Base-by-base conservation (phyloP, 176 grass and related monocot genomes). In the Avena atlantica region DNA sequence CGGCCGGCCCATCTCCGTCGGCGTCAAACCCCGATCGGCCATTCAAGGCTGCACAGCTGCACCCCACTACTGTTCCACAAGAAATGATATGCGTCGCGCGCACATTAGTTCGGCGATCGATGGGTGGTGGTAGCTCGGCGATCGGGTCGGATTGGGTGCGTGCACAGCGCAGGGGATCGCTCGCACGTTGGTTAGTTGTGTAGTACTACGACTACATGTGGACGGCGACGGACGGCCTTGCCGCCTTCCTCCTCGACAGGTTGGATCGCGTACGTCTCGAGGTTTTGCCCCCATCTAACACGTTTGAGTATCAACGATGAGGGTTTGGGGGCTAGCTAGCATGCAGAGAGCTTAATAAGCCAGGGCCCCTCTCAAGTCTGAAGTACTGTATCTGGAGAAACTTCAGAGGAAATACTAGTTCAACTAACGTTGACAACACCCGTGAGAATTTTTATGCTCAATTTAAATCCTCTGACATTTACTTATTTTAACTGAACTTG, bases 31-130 rank as follows among this genome's bases (percentile, higher is more conserved):
- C 42, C 40, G 59, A 79, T 68, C 70, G 11, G 12, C 71, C 64
- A 74, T 75, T 65, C 20, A 63, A 63, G 55, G 3, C 81, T 21
- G 62, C 73, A 44, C 71, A 72, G 81, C 67, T 72, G 81, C 81
- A 24, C 31, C 50, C 31, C 20, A 63, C 71, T 44, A 44, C 42
- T 83, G 79, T 66, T 65, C 78, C 45, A 8, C 9, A 21, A 23
- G 15, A 8, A 12, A 74, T 70, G 7, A 24, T 14, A 2, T 1
- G 40, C 40, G 40, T 42, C 10, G n/a, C 56, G 45, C 45, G 52
- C 52, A 13, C 61, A 65, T 15, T 13, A 31, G 25, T 66, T 66
- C 64, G 64, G 64, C 61, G 64, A 25, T 11, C 11, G 64, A 27
- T 24, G 11, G 21, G 14, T 34, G 64, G 64, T 24, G 23, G 66